A percentile compares a stretch with the other conserved stretches of the same genome.
These are phyloP conservation scores for Apiotrichum sp. DNA, from an alignment of 1,284 basidiomycete species.

Conservation along the genomic window DNA sequence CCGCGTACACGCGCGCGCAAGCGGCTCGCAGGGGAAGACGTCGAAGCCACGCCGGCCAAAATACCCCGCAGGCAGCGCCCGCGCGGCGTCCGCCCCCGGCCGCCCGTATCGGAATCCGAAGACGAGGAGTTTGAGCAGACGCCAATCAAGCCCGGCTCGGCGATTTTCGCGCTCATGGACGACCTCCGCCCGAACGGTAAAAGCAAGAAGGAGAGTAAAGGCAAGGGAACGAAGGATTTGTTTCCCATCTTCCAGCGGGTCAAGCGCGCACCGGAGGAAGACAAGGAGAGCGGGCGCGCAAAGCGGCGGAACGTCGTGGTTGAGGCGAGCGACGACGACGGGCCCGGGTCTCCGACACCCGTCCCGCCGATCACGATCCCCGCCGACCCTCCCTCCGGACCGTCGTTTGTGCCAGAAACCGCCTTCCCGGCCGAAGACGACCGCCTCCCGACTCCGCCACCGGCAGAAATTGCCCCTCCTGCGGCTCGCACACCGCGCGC, in stretches of 20 bases:
- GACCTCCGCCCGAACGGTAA: neutral
- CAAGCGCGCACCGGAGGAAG: neutral
- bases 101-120: slow-evolving; percentile 1
- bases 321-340: neutral
- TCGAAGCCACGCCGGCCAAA: slow-evolving; percentile 37
- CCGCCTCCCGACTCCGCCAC: no score
- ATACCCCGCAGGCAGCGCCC: neutral
- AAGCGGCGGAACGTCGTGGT: neutral
- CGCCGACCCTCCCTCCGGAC: no score
- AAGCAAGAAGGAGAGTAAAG: neutral
- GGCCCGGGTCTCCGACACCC: neutral
- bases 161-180: slow-evolving; percentile 9
- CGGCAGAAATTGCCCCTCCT: neutral
- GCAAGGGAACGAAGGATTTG: slow-evolving; percentile 4
- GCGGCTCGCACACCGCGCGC: neutral
- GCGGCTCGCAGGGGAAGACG: slow-evolving; percentile 38
- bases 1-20: slow-evolving; percentile 43
- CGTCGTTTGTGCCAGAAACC: no score
- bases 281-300: neutral
- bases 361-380: no score
- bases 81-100: neutral
- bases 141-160: slow-evolving; percentile 8
- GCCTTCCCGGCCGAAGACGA: no score
- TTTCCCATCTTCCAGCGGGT: slow-evolving; percentile 13
- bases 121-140: slow-evolving; percentile 13